Base-by-base conservation (phyloP, 2,329 filamentous ascomycete genomes). In the Fusarium solani-melongenae region DNA sequence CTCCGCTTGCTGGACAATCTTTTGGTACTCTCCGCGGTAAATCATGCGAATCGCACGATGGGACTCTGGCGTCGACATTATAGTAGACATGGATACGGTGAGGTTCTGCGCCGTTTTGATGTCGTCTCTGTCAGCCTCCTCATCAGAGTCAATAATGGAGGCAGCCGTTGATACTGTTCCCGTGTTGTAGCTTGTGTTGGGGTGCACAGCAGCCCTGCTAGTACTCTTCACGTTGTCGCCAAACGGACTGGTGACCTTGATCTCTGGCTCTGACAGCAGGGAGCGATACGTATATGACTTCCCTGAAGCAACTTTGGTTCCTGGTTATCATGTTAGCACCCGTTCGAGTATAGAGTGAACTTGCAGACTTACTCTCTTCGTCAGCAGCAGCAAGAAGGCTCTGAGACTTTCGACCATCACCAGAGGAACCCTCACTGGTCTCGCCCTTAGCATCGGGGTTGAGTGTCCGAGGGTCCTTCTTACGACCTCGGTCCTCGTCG, bases 21-120 rank as follows among this genome's bases (percentile, higher is more conserved):
- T 89, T 58, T 85, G 84, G 80, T 94, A 98, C 75, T 98, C 94
- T 41, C 96, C 96, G 15, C 96, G 92, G 73, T 98, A 92, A 69
- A 98, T 93, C 70, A 97, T 96, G 22, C 95, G 92, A 29, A 98
- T 93, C 11, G 94, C 93, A 39, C 96, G 92, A 80, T 96, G 92
- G 1, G 92, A 89, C 59, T 93, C 92, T 1, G 92, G 91, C 2
- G 92, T 93, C 12, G 92, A 92, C 70, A 93, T 90, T 69, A 98
- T 91, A 8, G 92, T 89, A 0, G 95, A 98, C 83, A 95, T 92
- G 58, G 91, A 92, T 70, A 98, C 89, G 2, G 92, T 89, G 57
- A 99, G 88, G 72, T 93, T 94, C 82, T 98, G 96, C 0, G 96
- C 96, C 36, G 92, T 90, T 82, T 93, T 94, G 76, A 98, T 94